Conservation (phyloP, 2,329 filamentous ascomycete species). For the Fusarium drepaniforme region DNA sequence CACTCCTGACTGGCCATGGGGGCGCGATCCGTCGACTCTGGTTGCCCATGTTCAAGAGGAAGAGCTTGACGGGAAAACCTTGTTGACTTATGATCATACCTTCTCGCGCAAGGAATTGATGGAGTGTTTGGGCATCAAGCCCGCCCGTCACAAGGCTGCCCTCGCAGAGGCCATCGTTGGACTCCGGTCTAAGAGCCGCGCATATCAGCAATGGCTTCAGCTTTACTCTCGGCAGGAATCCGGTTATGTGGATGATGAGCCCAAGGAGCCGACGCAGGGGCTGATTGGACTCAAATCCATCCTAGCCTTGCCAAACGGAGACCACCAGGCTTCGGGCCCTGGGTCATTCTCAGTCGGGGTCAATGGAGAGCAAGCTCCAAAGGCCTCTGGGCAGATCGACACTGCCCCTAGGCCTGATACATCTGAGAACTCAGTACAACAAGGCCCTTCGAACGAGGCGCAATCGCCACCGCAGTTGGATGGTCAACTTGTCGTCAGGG, state of each 20-base stretch:
- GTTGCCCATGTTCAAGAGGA: slow-evolving; percentile 69
- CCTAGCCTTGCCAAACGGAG: not conserved
- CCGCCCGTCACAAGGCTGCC: slow-evolving; percentile 68
- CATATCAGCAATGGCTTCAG: slow-evolving; percentile 55
- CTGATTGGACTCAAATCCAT: not conserved
- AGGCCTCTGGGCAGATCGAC: not conserved
- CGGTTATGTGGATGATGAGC: slow-evolving; percentile 24
- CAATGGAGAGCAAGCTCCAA: not conserved
- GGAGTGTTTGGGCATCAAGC: slow-evolving; percentile 66
- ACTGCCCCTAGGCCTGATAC: not conserved
- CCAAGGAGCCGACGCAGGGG: not conserved
- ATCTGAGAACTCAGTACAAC: not conserved
- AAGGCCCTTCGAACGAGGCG: not conserved
- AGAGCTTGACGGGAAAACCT: slow-evolving; percentile 72
- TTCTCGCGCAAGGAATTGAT: slow-evolving; percentile 63
- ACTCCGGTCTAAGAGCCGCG: slow-evolving; percentile 64
- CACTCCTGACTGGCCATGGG: slow-evolving; percentile 63
- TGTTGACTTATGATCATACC: slow-evolving; percentile 69
- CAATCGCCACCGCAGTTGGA: not conserved
- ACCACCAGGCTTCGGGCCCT: not conserved
- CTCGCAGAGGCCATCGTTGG: slow-evolving; percentile 69
- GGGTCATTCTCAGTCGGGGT: not conserved
- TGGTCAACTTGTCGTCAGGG: not conserved
- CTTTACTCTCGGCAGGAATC: slow-evolving; percentile 36
- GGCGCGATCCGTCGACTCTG: slow-evolving; percentile 62